Percentiles rank a stretch among this genome's conserved stretches.
Conservation (phyloP, 2,329 filamentous ascomycete genomes). For the Raffaelea albimanens region DNA sequence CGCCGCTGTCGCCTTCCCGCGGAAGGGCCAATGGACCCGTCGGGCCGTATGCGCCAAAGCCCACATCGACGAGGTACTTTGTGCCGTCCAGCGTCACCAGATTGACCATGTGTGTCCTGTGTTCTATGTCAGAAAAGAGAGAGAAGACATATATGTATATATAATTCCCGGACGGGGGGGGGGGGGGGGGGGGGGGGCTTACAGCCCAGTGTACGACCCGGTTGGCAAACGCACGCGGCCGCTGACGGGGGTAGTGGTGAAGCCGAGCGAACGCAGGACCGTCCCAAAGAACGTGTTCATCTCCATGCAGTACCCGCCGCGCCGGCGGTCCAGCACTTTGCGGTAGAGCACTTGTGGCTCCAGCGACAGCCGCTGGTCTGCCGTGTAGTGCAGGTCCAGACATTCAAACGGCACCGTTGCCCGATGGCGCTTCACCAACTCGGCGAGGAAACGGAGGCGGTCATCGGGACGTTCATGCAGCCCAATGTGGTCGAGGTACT, state of each 20-base stretch:
- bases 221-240: slow-evolving; percentile 2
- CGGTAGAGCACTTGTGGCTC: slow-evolving; percentile 19
- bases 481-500: slow-evolving; percentile 5
- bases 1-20: background rate
- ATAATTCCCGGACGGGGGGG: too few species aligned
- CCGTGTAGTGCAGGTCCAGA: slow-evolving; percentile 39
- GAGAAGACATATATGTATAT: too few species aligned
- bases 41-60: slow-evolving; percentile 43
- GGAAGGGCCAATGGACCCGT: slow-evolving; percentile 22
- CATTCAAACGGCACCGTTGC: slow-evolving; percentile 45
- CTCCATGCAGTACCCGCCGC: slow-evolving; percentile 48
- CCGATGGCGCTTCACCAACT: slow-evolving; percentile 31
- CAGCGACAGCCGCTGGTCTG: slow-evolving; percentile 17
- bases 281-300: slow-evolving; percentile 33
- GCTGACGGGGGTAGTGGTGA: slow-evolving; percentile 29
- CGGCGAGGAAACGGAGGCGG: slow-evolving; percentile 18
- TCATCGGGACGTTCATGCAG: background rate
- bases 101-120: slow-evolving; percentile 44
- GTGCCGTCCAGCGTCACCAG: slow-evolving; percentile 42
- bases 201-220: slow-evolving; percentile 18
- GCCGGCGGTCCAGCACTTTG: slow-evolving; percentile 29
- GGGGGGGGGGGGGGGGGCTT: slow-evolving; percentile 5
- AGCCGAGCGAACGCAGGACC: slow-evolving; percentile 38
- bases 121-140: background rate
- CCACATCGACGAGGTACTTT: slow-evolving; percentile 47